A percentile compares a stretch with the other conserved stretches of the same genome.
Conservation (phyloP, 2,329 filamentous ascomycete species). For the Annulohypoxylon truncatum region DNA sequence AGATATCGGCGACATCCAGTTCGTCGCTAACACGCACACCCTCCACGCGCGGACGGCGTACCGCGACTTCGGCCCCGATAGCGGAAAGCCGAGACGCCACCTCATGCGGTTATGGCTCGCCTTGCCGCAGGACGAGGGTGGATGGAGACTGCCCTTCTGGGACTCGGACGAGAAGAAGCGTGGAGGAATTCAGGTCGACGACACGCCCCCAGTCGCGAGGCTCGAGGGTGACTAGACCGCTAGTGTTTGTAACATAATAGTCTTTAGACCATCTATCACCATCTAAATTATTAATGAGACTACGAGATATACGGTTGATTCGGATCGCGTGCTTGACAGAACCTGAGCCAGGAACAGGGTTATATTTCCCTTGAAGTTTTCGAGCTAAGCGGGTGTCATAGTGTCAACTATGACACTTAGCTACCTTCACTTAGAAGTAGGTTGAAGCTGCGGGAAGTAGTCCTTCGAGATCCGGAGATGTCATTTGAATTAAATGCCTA, state of each 20-base stretch:
- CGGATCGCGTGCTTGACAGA: background rate
- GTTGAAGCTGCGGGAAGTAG: background rate
- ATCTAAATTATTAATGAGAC: conserved; percentile 1
- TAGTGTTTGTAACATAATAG: background rate
- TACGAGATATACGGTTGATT: background rate
- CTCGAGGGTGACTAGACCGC: conserved; percentile 78
- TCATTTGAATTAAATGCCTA: background rate
- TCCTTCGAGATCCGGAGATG: background rate
- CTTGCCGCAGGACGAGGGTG: conserved; percentile 83
- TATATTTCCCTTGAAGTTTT: background rate
- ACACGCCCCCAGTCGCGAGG: conserved; percentile 78
- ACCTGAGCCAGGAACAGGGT: background rate
- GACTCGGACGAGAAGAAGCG: conserved; percentile 87
- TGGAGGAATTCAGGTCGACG: conserved; percentile 88
- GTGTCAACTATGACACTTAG: background rate
- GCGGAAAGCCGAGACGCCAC: conserved; percentile 76
- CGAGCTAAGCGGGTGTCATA: background rate
- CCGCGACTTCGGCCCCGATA: conserved; percentile 71
- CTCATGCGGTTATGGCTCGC: conserved; percentile 87
- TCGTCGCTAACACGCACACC: conserved; percentile 82
- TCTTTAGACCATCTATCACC: background rate
- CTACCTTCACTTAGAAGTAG: background rate
- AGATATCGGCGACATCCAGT: conserved; percentile 89
- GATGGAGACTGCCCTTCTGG: conserved; percentile 85
- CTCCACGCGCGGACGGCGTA: conserved; percentile 86